Conservation (phyloP, 106 monocot species). For the Gastrodia elata region DNA sequence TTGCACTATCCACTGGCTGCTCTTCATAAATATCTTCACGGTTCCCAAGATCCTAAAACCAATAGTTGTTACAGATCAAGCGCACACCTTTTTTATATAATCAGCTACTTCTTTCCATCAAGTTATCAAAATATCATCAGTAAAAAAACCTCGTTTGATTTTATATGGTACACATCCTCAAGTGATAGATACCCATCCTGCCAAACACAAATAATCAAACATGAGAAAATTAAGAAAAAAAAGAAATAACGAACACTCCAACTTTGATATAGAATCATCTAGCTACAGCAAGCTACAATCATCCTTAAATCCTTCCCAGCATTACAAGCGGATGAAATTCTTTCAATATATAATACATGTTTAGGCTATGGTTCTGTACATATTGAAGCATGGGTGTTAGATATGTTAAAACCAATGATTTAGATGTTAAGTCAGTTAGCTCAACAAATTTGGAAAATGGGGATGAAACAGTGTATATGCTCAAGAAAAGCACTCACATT, state of each 20-base stretch:
- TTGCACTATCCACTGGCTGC: constrained; percentile 26
- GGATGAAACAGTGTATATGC: background rate
- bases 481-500: constrained; percentile 16
- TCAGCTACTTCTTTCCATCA: background rate
- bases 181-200: constrained; percentile 63
- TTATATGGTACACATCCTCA: constrained; percentile 29
- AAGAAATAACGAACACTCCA: background rate
- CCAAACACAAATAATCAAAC: constrained; percentile 16
- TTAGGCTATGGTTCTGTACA: too few relatives aligned
- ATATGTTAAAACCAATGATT: background rate
- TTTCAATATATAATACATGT: too few relatives aligned
- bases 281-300: too few relatives aligned
- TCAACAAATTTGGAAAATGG: too few relatives aligned
- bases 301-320: too few relatives aligned
- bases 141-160: constrained; percentile 21
- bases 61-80: constrained; percentile 3
- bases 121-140: background rate
- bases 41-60: constrained; percentile 16
- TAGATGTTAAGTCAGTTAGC: too few relatives aligned
- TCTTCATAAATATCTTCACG: constrained; percentile 10
- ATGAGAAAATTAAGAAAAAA: background rate
- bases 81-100: background rate
- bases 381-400: too few relatives aligned
- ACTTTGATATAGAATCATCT: too few relatives aligned
- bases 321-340: too few relatives aligned